phyloP scores from a whole-genome alignment of 1,284 basidiomycete species.

The Apiotrichum siamense region DNA sequence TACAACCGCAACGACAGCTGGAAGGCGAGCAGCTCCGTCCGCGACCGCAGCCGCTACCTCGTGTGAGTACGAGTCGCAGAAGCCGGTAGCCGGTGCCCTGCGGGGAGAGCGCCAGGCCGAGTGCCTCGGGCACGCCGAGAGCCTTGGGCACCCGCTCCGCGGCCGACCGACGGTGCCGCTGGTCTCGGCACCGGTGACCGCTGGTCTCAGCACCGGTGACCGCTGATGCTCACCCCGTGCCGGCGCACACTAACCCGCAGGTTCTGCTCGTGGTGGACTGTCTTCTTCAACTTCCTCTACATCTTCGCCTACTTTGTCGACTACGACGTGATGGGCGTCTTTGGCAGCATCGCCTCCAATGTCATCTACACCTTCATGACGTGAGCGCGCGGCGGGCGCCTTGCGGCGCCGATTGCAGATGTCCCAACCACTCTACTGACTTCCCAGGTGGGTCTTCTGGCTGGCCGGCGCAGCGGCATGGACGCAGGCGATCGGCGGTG shows the following conservation, averaged over 20 bases:
- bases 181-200: no score
- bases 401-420: no score
- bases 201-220: no score
- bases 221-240: no score
- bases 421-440: neutral
- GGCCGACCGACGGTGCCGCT: no score
- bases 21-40: conserved; percentile 31
- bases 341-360: conserved; percentile 37
- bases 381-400: conserved; percentile 30
- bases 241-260: conserved; percentile 1
- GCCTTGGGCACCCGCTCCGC: no score
- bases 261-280: conserved; percentile 48
- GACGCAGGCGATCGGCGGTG: conserved; percentile 41
- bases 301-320: conserved; percentile 39
- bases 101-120: no score
- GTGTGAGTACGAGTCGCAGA: no score
- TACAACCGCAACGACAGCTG: conserved; percentile 31
- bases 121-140: no score
- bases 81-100: neutral
- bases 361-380: conserved; percentile 41
- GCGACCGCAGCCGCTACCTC: conserved; percentile 44
- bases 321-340: conserved; percentile 25
- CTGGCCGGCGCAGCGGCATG: conserved; percentile 39
- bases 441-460: conserved; percentile 47
- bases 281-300: conserved; percentile 41